Conservation (phyloP, 306 rosid genomes). For the Sechiopsis laciniata region DNA sequence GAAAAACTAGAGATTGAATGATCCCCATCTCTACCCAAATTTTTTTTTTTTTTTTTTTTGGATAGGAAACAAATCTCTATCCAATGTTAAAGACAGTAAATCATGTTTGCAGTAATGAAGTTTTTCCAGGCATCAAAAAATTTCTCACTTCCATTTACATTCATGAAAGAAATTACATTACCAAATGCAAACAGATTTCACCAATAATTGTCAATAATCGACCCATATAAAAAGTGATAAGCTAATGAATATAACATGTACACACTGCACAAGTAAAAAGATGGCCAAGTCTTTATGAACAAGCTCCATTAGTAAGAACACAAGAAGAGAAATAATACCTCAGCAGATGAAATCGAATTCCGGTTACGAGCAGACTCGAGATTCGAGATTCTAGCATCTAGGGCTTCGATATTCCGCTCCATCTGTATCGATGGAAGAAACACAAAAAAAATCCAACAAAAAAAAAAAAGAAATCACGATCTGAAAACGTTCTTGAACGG, state of each 20-base stretch:
- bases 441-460: too few relatives aligned
- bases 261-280: not conserved
- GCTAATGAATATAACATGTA: not conserved
- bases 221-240: not conserved
- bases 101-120: not conserved
- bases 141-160: not conserved
- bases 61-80: too few relatives aligned
- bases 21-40: constrained; percentile 13
- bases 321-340: constrained; percentile 21
- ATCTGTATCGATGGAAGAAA: constrained; percentile 19
- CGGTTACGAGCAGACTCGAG: constrained; percentile 31
- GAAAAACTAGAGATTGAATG: not conserved
- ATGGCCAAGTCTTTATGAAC: not conserved
- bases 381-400: constrained; percentile 31
- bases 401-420: constrained; percentile 30
- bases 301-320: not conserved
- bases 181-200: not conserved
- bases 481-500: not conserved
- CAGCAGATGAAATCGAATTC: constrained; percentile 27
- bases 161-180: not conserved
- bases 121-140: not conserved
- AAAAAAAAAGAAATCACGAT: not conserved
- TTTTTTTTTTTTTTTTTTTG: too few relatives aligned
- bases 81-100: not conserved
- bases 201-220: not conserved